Conservation (phyloP, 106 monocot species). For the Dendrobium officinale region DNA sequence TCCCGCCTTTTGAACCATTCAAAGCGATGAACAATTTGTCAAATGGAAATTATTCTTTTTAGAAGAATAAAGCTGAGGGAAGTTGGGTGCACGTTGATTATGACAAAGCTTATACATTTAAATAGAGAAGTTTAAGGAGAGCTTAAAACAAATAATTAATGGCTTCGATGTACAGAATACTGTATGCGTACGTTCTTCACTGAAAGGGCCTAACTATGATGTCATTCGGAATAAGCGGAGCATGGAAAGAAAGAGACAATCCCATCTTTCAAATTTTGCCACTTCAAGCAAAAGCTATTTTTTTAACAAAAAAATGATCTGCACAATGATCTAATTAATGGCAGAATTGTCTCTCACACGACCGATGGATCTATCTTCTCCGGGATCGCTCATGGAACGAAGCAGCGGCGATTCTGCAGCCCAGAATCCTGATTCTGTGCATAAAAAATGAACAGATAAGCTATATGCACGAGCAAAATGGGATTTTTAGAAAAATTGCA, state of each 20-base stretch:
- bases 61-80: not conserved
- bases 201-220: not conserved
- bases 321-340: not conserved
- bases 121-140: not conserved
- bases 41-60: not conserved
- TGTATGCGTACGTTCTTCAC: not conserved
- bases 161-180: not conserved
- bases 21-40: not conserved
- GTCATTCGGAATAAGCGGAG: not conserved
- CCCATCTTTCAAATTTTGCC: not conserved
- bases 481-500: not conserved
- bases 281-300: not conserved
- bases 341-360: not conserved
- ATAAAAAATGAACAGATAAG: not conserved
- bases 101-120: not conserved
- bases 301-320: not conserved
- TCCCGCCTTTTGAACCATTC: not conserved
- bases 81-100: not conserved
- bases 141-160: not conserved
- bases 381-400: slow-evolving; percentile 20
- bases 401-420: slow-evolving; percentile 18
- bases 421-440: not conserved
- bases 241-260: slow-evolving; percentile 1
- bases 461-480: not conserved
- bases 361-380: not conserved